Evolutionary conservation across 2,329 filamentous ascomycete genomes (phyloP), one percentile per base, ranked within the genome.

Genomic region (Colletotrichum viniferum): DNA sequence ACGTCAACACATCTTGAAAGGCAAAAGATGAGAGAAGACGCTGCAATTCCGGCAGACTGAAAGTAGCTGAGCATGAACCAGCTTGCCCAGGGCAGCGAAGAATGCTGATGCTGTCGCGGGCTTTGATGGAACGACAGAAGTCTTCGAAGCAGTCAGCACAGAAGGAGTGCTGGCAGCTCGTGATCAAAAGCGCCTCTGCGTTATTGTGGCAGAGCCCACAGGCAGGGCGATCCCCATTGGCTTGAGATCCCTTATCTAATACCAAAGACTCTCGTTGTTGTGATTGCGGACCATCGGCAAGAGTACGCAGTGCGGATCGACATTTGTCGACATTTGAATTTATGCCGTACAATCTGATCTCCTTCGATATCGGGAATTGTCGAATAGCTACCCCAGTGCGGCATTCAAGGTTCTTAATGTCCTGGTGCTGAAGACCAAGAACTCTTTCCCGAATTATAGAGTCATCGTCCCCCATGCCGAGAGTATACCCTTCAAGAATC

Each of bases 241-340:
- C 38, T 43, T 18, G 8, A 43, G 16, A 43, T 43, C 16, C 38
- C 18, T 2, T n/a, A 5, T 43, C 38, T 43, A 0, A 38, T 38
- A 43, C 0, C 0, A 18, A 10, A 10, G 38, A 0, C 8, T 18
- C 0, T 43, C 18, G 38, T 43, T 0, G 38, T 43, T 43, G 38
- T n/a, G 38, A 43, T 1, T 0, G 38, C 38, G 8, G 38, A 43
- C 38, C 16, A 43, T 43, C 38, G 0, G 38, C 38, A 43, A 43
- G 4, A n/a, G 16, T n/a, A 43, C 38, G 38, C 38, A 43, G 18
- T 43, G 18, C 38, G 1, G 38, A 43, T 43, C 38, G 16, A 43
- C 38, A 43, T 43, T 43, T 18, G 38, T 43, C 38, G 10, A n/a
- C 9, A 8, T 43, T 43, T n/a, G 38, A 43, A 5, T 43, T 43